These are phyloP conservation scores for Bullera alba DNA, from an alignment of 768 basidiomycete genomes.

Conservation along the genomic window DNA sequence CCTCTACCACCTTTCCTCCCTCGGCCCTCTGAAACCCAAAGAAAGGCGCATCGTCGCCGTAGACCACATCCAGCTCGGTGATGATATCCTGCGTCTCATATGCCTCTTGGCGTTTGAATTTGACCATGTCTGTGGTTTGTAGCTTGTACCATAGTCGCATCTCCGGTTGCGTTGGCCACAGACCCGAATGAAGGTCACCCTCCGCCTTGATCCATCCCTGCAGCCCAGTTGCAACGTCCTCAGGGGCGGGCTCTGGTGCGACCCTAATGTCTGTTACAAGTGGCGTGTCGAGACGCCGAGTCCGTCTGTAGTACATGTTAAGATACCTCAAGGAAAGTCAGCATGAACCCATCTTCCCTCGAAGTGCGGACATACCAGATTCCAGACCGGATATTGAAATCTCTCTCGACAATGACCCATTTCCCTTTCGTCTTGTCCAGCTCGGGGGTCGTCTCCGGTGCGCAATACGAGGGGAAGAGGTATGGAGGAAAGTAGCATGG, in stretches of 20 bases:
- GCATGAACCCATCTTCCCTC: not conserved
- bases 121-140: slow-evolving; percentile 48
- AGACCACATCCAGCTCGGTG: slow-evolving; percentile 86
- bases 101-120: slow-evolving; percentile 8
- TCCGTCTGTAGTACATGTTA: slow-evolving; percentile 77
- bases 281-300: slow-evolving; percentile 70
- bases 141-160: slow-evolving; percentile 72
- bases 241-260: slow-evolving; percentile 56
- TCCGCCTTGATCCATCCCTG: slow-evolving; percentile 61
- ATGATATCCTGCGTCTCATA: slow-evolving; percentile 51
- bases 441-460: slow-evolving; percentile 62
- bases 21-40: slow-evolving; percentile 74
- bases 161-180: slow-evolving; percentile 52
- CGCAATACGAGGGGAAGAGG: slow-evolving; percentile 56
- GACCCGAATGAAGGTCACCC: slow-evolving; percentile 61
- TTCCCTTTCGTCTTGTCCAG: slow-evolving; percentile 61
- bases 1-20: slow-evolving; percentile 32
- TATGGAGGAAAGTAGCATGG: slow-evolving; percentile 60
- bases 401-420: slow-evolving; percentile 81
- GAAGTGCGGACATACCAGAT: slow-evolving; percentile 50
- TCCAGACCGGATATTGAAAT: slow-evolving; percentile 62
- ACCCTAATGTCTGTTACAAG: slow-evolving; percentile 68
- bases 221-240: slow-evolving; percentile 42
- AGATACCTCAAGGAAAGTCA: slow-evolving; percentile 43
- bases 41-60: slow-evolving; percentile 75